Conservation (phyloP, 306 rosid species). For the Quillaja saponaria region DNA sequence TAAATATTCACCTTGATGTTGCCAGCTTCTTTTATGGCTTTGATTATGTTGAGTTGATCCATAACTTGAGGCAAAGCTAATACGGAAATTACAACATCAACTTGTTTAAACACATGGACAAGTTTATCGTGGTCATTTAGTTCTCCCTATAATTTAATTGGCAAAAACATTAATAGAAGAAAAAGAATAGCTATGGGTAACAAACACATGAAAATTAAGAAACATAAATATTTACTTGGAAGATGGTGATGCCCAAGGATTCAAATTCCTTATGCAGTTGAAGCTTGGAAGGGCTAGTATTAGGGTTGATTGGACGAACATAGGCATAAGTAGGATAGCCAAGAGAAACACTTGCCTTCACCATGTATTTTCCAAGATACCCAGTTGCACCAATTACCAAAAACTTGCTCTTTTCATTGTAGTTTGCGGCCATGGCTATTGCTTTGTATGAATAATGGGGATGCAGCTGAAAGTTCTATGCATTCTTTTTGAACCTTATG, state of each 20-base stretch:
- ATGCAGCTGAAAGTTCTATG: too few species aligned
- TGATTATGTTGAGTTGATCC: constrained; percentile 46
- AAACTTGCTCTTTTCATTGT: constrained; percentile 42
- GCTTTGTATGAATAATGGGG: neutral
- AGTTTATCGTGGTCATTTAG: constrained; percentile 48
- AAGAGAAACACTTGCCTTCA: constrained; percentile 41
- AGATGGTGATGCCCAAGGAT: constrained; percentile 42
- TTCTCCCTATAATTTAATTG: constrained; percentile 34
- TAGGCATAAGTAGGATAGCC: constrained; percentile 45
- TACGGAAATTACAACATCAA: constrained; percentile 48
- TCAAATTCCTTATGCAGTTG: constrained; percentile 27
- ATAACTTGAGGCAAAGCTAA: constrained; percentile 46
- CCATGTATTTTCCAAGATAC: constrained; percentile 47
- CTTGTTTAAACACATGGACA: constrained; percentile 30
- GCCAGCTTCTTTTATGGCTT: constrained; percentile 48
- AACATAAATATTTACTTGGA: constrained; percentile 28
- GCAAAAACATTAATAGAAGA: too few species aligned
- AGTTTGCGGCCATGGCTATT: neutral
- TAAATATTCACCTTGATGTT: constrained; percentile 40
- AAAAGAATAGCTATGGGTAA: neutral
- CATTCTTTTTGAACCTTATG: too few species aligned
- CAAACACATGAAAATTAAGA: neutral
- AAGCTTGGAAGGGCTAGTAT: constrained; percentile 30
- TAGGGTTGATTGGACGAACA: constrained; percentile 31
- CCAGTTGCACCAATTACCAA: constrained; percentile 41